Percentiles rank a stretch among this genome's conserved stretches.
phyloP scores from a whole-genome alignment of 2,329 filamentous ascomycete genomes.

The Magnaporthales sp. region DNA sequence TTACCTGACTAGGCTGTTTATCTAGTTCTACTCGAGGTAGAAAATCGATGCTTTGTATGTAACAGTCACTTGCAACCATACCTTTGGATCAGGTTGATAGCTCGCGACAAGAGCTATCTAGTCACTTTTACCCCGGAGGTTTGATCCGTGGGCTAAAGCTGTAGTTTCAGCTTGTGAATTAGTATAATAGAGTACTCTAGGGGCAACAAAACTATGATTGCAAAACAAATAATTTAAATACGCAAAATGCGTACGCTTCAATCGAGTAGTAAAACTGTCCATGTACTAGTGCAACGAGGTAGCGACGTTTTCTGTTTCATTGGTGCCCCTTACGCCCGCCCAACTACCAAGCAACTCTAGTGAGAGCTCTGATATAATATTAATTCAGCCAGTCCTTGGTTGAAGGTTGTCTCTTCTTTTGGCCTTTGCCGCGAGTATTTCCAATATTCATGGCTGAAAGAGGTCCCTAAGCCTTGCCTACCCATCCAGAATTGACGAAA shows the following conservation, averaged over 20 bases:
- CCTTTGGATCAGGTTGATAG: not conserved
- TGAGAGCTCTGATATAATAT: not conserved
- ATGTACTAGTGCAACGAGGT: not conserved
- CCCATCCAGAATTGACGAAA: conserved; percentile 87
- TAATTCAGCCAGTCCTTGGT: not conserved
- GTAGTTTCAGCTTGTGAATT: not conserved
- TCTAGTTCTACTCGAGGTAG: not conserved
- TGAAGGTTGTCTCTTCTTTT: not conserved
- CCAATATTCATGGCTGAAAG: not conserved
- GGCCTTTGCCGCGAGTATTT: not conserved
- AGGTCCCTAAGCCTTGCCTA: conserved; percentile 62
- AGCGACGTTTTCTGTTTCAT: not conserved
- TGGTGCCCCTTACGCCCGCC: not conserved
- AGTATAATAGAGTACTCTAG: not conserved
- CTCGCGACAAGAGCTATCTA: not conserved
- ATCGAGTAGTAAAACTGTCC: not conserved
- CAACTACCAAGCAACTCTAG: not conserved
- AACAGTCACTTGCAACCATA: not conserved
- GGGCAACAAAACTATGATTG: not conserved
- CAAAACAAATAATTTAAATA: not conserved
- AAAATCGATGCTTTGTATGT: not conserved
- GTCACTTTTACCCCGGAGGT: not conserved
- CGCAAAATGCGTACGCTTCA: not conserved
- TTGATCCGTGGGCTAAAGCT: not conserved
- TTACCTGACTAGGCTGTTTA: not conserved